Conservation (phyloP, 306 rosid species). For the Senna siamea region DNA sequence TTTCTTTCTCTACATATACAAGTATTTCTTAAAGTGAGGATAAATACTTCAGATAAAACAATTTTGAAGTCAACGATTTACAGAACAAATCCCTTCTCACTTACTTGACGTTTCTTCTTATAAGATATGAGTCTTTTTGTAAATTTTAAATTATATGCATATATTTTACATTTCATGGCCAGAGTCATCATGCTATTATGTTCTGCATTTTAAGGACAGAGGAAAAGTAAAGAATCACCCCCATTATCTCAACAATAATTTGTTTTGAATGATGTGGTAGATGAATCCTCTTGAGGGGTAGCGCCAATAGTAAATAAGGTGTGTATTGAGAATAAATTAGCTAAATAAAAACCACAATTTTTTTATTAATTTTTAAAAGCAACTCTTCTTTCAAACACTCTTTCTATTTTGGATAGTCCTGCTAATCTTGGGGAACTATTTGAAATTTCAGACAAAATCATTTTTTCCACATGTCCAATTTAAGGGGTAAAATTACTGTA, state of each 20-base stretch:
- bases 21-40: background rate
- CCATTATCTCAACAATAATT: background rate
- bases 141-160: background rate
- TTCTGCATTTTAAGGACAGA: background rate
- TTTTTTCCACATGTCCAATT: background rate
- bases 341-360: background rate
- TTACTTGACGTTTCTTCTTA: background rate
- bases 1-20: background rate
- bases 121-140: background rate
- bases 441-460: background rate
- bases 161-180: background rate
- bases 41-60: background rate
- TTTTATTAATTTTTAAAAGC: background rate
- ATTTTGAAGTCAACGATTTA: background rate
- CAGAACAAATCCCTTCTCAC: background rate
- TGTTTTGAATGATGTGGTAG: conserved; percentile 3
- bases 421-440: background rate
- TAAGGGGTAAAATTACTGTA: background rate
- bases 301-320: background rate
- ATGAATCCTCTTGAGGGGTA: background rate
- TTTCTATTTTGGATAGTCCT: background rate
- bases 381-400: background rate
- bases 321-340: background rate
- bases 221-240: background rate
- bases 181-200: background rate